A percentile compares a stretch with the other conserved stretches of the same genome.
phyloP scores from a whole-genome alignment of 495 filamentous ascomycete genomes.

The Podospora anserina region DNA sequence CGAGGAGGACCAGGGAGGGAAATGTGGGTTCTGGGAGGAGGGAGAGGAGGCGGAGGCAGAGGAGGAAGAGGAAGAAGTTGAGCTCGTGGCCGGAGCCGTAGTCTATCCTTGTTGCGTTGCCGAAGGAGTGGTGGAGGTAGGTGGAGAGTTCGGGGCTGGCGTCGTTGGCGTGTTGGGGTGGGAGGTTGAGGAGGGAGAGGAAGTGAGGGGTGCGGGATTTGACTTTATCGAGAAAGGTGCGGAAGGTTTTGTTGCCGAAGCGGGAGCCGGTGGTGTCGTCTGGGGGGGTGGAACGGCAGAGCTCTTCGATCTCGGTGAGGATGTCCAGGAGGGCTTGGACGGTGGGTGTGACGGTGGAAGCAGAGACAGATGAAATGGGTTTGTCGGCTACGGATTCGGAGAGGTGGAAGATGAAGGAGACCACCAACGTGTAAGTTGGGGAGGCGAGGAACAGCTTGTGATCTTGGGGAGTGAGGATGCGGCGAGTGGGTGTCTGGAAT shows the following conservation, averaged over 20 bases:
- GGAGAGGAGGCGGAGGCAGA: conserved; percentile 80
- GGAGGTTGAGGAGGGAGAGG: conserved; percentile 56
- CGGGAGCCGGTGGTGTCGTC: conserved; percentile 81
- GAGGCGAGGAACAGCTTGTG: conserved; percentile 79
- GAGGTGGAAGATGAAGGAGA: conserved; percentile 81
- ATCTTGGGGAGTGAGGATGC: conserved; percentile 77
- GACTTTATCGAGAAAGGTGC: conserved; percentile 73
- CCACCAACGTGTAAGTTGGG: conserved; percentile 69
- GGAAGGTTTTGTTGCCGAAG: conserved; percentile 92
- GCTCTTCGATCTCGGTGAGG: conserved; percentile 61
- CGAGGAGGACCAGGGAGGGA: conserved; percentile 63
- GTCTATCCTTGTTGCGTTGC: conserved; percentile 85
- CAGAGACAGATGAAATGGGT: conserved; percentile 63
- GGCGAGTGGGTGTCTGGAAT: conserved; percentile 65
- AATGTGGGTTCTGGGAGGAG: conserved; percentile 65
- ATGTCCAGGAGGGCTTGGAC: conserved; percentile 66
- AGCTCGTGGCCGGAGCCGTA: conserved; percentile 97
- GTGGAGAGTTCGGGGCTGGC: conserved; percentile 68
- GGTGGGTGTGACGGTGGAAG: conserved; percentile 51
- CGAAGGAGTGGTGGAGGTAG: conserved; percentile 81
- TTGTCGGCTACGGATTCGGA: conserved; percentile 76
- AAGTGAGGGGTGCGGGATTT: conserved; percentile 51
- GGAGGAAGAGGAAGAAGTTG: conserved; percentile 91
- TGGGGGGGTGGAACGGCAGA: conserved; percentile 67
- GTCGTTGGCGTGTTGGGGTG: conserved; percentile 27